Percentiles rank a stretch among this genome's conserved stretches.
Conservation (phyloP, 441 rosid genomes). For the Populus trichocarpa region DNA sequence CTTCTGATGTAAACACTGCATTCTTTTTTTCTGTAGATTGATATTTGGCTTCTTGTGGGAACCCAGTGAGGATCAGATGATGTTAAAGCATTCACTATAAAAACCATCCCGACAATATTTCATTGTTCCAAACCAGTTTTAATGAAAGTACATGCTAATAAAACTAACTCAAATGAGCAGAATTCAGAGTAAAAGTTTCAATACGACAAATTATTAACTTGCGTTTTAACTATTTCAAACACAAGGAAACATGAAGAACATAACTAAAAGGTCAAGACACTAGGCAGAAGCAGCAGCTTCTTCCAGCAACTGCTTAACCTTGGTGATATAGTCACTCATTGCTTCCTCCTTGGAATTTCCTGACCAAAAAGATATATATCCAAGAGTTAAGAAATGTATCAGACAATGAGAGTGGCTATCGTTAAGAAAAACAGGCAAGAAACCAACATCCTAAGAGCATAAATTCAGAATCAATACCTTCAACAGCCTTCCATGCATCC, state of each 20-base stretch:
- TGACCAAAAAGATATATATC: slow-evolving; percentile 21
- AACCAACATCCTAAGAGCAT: not conserved
- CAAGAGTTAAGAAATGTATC: not conserved
- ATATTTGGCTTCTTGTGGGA: not conserved
- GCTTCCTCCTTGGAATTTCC: slow-evolving; percentile 82
- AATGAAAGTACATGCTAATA: not conserved
- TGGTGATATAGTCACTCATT: slow-evolving; percentile 77
- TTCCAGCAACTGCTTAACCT: slow-evolving; percentile 73
- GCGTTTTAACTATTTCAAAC: not conserved
- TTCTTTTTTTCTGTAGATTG: not conserved
- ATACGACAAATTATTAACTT: slow-evolving; percentile 9
- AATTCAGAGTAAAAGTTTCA: not conserved
- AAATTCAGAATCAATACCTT: slow-evolving; percentile 39
- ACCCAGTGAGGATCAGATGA: not conserved
- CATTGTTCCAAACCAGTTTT: not conserved
- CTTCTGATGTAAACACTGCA: not conserved
- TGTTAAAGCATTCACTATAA: not conserved
- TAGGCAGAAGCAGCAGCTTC: slow-evolving; percentile 27
- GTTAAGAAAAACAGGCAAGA: not conserved
- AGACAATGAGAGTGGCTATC: not conserved
- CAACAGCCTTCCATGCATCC: slow-evolving; percentile 98
- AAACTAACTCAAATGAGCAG: not conserved
- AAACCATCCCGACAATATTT: not conserved
- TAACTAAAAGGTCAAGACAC: not conserved
- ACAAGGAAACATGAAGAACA: not conserved